Base-by-base conservation (phyloP, 2,329 filamentous ascomycete genomes). In the Hypoxylon sp. region DNA sequence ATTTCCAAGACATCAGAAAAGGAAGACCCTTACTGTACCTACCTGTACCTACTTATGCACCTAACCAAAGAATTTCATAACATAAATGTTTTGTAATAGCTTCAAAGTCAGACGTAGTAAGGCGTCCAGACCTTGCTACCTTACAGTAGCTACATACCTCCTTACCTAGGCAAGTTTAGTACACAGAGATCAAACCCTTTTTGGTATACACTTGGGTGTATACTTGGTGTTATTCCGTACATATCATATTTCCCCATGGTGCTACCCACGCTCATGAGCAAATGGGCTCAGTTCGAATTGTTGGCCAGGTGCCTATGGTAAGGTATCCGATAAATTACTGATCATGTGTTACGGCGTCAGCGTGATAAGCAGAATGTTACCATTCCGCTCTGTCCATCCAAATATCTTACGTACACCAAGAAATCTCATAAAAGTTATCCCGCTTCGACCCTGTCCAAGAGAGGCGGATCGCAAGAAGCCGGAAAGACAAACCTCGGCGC, bases 31-130 rank as follows among this genome's bases (percentile, higher is more conserved):
- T 65, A 59, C 54, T 65, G 31, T 65, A 53, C 19, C 44, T 14
- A 19, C 26, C 44, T 3, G 8, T n/a, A 9, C 9, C 14, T 5
- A 11, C 42, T 8, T 33, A 33, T 6, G 14, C 14, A 46, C 22
- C 51, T 33, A 47, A n/a, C 14, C 47, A 14, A 19, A 10, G 5
- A 50, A 50, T 17, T 54, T 54, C 11, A 46, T 50, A 51, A 42
- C 52, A 56, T 56, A 35, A 51, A 44, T 17, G 26, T 33, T 35
- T 22, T 54, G 44, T 51, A 56, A 51, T 53, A 61, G 50, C 58
- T 61, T 61, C 48, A 10, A 44, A 26, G 35, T 39, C 33, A 53
- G 55, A 50, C 46, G 48, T 61, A 61, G 58, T 54, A 61, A 54
- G 26, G 51, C 46, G 17, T 22, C 33, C n/a, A 39, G 46, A 31